Conservation (phyloP, 2,329 filamentous ascomycete genomes). For the Verticillium zaregamsianum region DNA sequence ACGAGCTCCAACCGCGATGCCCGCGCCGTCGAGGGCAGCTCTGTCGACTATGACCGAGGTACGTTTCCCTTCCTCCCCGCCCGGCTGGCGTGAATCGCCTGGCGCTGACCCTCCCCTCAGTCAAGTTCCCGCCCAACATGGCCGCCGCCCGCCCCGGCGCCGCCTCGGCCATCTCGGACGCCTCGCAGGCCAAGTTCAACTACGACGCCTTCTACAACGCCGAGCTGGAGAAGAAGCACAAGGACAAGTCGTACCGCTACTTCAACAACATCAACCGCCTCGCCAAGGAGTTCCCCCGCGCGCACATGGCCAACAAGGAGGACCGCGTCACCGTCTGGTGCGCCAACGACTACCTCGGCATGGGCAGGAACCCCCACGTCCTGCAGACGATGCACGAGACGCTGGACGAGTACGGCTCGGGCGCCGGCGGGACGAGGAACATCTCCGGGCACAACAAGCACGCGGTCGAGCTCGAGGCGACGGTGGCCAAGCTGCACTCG, state of each 20-base stretch:
- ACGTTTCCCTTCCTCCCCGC: neutral
- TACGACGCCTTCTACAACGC: constrained; percentile 85
- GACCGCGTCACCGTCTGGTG: constrained; percentile 97
- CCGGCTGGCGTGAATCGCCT: too few relatives aligned
- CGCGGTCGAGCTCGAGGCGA: constrained; percentile 77
- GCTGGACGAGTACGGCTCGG: constrained; percentile 89
- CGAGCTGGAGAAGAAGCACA: constrained; percentile 97
- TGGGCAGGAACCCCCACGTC: constrained; percentile 88
- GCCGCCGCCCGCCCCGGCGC: constrained; percentile 18
- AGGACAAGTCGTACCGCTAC: constrained; percentile 99
- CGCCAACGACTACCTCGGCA: constrained; percentile 97
- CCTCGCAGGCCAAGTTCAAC: constrained; percentile 63
- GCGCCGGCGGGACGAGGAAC: constrained; percentile 92
- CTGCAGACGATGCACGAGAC: constrained; percentile 92
- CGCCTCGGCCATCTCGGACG: constrained; percentile 11
- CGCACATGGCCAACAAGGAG: constrained; percentile 79
- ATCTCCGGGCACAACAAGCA: constrained; percentile 98
- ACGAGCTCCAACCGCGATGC: constrained; percentile 76
- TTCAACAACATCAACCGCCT: constrained; percentile 99
- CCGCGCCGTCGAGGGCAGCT: constrained; percentile 63
- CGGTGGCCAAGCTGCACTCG: constrained; percentile 81
- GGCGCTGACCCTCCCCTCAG: constrained; percentile 21
- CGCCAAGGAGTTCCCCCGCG: constrained; percentile 91
- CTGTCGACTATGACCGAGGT: constrained; percentile 29
- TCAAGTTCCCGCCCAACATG: constrained; percentile 28